Conservation (phyloP, 768 basidiomycete genomes). For the Psilocybe cyanescens region DNA sequence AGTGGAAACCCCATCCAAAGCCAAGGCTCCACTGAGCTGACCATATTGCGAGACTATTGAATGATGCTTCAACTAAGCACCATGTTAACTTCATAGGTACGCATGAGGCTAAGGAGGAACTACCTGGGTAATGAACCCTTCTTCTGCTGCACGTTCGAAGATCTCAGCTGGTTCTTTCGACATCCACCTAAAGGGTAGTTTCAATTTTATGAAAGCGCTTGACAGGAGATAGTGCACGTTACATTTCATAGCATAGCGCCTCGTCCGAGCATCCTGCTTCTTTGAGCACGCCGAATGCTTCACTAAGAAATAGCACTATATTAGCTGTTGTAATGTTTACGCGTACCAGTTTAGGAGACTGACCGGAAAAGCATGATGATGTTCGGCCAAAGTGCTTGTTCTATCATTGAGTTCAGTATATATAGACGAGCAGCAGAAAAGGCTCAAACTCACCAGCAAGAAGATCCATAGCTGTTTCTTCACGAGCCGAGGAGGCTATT, state of each 20-base stretch:
- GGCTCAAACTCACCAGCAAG: slow-evolving; percentile 43
- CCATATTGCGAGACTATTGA: slow-evolving; percentile 67
- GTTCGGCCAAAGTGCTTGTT: slow-evolving; percentile 70
- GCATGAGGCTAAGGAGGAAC: slow-evolving; percentile 1
- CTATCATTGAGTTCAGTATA: slow-evolving; percentile 23
- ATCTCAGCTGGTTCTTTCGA: slow-evolving; percentile 73
- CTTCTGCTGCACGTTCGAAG: slow-evolving; percentile 69
- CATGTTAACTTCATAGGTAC: neutral
- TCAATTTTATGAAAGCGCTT: neutral
- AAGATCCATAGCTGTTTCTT: slow-evolving; percentile 69
- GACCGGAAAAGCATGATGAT: slow-evolving; percentile 67
- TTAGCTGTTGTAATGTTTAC: neutral
- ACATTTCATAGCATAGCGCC: slow-evolving; percentile 71
- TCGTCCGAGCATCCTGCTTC: slow-evolving; percentile 71
- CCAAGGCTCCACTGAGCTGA: slow-evolving; percentile 59
- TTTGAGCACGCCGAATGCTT: slow-evolving; percentile 64
- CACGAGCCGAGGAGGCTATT: slow-evolving; percentile 62
- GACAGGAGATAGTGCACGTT: slow-evolving; percentile 12
- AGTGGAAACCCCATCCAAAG: slow-evolving; percentile 52
- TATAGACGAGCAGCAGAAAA: neutral
- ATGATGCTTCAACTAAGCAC: slow-evolving; percentile 57
- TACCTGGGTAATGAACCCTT: slow-evolving; percentile 64
- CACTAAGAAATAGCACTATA: slow-evolving; percentile 31
- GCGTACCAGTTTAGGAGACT: neutral
- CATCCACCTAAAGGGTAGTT: slow-evolving; percentile 56